phyloP scores from a whole-genome alignment of 495 filamentous ascomycete genomes.

The Talaromyces thailandensis region DNA sequence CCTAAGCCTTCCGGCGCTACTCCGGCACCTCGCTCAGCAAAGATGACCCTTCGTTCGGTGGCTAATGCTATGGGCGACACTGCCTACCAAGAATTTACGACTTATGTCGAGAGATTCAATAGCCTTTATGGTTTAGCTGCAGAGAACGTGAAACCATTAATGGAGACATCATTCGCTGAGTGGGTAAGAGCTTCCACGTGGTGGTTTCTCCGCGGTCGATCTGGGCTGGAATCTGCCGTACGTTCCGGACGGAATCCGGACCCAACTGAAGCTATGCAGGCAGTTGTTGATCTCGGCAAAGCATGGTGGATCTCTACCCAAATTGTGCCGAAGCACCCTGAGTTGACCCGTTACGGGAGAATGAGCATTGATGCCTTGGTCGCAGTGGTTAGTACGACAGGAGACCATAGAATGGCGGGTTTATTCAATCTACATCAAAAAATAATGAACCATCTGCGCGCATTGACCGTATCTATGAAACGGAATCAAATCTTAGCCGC shows the following conservation, averaged over 20 bases:
- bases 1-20: not conserved
- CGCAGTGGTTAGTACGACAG: constrained; percentile 34
- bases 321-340: constrained; percentile 46
- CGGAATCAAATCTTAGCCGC: constrained; percentile 66
- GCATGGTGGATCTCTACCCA: constrained; percentile 70
- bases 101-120: constrained; percentile 55
- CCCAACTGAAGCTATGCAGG: constrained; percentile 42
- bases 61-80: constrained; percentile 46
- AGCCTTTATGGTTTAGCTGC: constrained; percentile 62
- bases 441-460: constrained; percentile 54
- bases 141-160: constrained; percentile 56
- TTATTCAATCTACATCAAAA: constrained; percentile 44
- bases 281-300: constrained; percentile 73
- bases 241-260: constrained; percentile 28
- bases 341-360: constrained; percentile 37
- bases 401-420: constrained; percentile 36
- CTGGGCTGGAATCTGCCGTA: constrained; percentile 60
- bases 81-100: constrained; percentile 58
- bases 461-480: constrained; percentile 72
- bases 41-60: constrained; percentile 28
- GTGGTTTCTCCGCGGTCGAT: constrained; percentile 81
- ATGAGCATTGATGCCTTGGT: constrained; percentile 36
- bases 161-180: constrained; percentile 48
- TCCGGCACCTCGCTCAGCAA: constrained; percentile 9
- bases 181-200: constrained; percentile 65